Conservation (phyloP, 164 flowering plant species). For the Vitis rotundifolia region DNA sequence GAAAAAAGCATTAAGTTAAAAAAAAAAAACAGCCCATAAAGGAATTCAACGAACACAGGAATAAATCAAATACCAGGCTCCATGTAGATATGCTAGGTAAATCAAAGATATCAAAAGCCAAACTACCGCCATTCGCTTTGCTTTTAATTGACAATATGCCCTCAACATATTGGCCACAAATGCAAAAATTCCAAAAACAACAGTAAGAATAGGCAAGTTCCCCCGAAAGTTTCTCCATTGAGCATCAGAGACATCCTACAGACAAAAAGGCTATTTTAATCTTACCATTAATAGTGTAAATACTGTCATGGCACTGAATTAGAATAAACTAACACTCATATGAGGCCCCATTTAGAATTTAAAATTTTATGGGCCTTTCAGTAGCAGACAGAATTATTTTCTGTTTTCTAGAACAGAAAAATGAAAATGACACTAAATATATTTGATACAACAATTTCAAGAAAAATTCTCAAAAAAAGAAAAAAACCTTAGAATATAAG, state of each 20-base stretch:
- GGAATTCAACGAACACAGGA: not conserved
- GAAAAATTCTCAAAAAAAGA: not conserved
- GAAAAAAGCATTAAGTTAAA: not conserved
- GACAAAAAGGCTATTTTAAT: not conserved
- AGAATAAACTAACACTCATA: not conserved
- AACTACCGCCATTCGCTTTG: slow-evolving; percentile 71
- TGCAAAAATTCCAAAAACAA: slow-evolving; percentile 64
- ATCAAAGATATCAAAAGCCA: slow-evolving; percentile 77
- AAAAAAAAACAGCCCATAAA: slow-evolving; percentile 1
- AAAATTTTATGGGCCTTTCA: too few species aligned
- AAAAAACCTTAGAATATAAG: not conserved
- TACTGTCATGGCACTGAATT: too few species aligned
- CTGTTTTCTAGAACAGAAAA: too few species aligned
- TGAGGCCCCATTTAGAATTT: too few species aligned
- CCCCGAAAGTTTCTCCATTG: slow-evolving; percentile 97
- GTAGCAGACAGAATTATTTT: too few species aligned
- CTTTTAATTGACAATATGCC: slow-evolving; percentile 44
- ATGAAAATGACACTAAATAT: not conserved
- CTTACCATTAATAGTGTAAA: not conserved
- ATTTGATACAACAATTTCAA: not conserved
- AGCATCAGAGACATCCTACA: slow-evolving; percentile 86
- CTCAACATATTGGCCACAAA: slow-evolving; percentile 52
- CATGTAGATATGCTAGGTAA: slow-evolving; percentile 81
- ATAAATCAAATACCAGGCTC: slow-evolving; percentile 64
- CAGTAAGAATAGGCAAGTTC: slow-evolving; percentile 68